A percentile compares a stretch with the other conserved stretches of the same genome.
Conservation (phyloP, 1,284 basidiomycete species). For the Singerocomus inundabilis region DNA sequence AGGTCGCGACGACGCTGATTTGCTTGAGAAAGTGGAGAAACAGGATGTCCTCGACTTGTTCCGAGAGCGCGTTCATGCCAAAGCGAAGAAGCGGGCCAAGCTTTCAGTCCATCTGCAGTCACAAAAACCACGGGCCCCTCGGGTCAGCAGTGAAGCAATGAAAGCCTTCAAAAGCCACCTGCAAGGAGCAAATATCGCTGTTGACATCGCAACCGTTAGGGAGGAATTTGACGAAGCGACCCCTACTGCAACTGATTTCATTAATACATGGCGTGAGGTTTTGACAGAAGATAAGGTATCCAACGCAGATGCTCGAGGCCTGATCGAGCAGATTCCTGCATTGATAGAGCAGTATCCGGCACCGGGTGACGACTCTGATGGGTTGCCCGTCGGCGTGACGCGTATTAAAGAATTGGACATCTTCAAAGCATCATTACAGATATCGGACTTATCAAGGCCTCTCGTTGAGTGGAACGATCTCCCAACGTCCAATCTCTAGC, state of each 20-base stretch:
- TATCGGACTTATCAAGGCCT: slow-evolving; percentile 54
- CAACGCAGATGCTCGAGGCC: slow-evolving; percentile 43
- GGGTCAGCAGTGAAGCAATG: slow-evolving; percentile 66
- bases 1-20: slow-evolving; percentile 27
- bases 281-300: slow-evolving; percentile 44
- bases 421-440: slow-evolving; percentile 66
- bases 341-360: slow-evolving; percentile 32
- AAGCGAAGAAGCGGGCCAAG: slow-evolving; percentile 69
- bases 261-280: slow-evolving; percentile 54
- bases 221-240: slow-evolving; percentile 44
- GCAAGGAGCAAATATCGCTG: slow-evolving; percentile 47
- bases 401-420: slow-evolving; percentile 66
- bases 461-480: slow-evolving; percentile 70
- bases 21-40: slow-evolving; percentile 55
- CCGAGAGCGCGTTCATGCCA: slow-evolving; percentile 68
- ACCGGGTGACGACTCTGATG: slow-evolving; percentile 49
- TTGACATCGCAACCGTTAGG: slow-evolving; percentile 50
- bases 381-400: slow-evolving; percentile 50
- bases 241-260: slow-evolving; percentile 50
- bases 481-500: slow-evolving; percentile 47
- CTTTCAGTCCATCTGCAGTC: slow-evolving; percentile 81
- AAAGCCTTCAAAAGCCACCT: slow-evolving; percentile 62
- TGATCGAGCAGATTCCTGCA: slow-evolving; percentile 54
- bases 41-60: slow-evolving; percentile 79
- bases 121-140: slow-evolving; percentile 56